Base-by-base conservation (phyloP, 2,329 filamentous ascomycete genomes). In the Basipetospora chlamydospora region DNA sequence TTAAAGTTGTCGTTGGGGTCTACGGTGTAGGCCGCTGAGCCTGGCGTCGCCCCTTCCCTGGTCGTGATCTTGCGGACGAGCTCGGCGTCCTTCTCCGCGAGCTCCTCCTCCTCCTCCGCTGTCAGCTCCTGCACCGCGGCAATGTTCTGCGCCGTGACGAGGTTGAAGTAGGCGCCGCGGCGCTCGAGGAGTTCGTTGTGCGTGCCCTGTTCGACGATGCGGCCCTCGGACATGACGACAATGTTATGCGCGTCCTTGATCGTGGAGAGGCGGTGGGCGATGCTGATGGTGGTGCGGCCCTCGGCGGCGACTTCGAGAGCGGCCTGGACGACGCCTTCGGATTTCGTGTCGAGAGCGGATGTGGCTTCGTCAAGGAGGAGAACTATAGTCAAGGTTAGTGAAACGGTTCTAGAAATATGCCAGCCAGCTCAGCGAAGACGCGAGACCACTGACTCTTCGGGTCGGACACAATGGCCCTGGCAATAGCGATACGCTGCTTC, bases 161-260 rank as follows among this genome's bases (percentile, higher is more conserved):
- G 72, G 39, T 77, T 81, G 55, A 71, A 80, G 56, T 96, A 98
- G 7, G 86, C 79, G 15, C 73, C 77, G 43, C 72, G 61, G 41
- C 58, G 66, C 45, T 77, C 73, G 3, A 96, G 63, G 9, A 98
- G 67, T 11, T 80, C 68, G 40, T 88, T 73, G 53, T 96, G 90
- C 0, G 74, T 87, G 35, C 90, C 90, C 56, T 95, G 86, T 57
- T 98, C 90, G 10, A 93, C 68, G 41, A 98, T 92, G n/a, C 67
- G 63, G 10, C 90, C 90, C 42, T 77, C 60, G 4, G 77, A 70
- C 78, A 98, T 88, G 43, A 95, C 88, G 10, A 96, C 83, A 46
- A 98, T 98, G 49, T 94, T 95, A 56, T 96, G 81, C 0, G 88
- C 88, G 43, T 86, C 78, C 56, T 77, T 86, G 61, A 98, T 94